Evolutionary conservation across 2,329 filamentous ascomycete species (phyloP).

Genomic region (Hypoxylon sp.): DNA sequence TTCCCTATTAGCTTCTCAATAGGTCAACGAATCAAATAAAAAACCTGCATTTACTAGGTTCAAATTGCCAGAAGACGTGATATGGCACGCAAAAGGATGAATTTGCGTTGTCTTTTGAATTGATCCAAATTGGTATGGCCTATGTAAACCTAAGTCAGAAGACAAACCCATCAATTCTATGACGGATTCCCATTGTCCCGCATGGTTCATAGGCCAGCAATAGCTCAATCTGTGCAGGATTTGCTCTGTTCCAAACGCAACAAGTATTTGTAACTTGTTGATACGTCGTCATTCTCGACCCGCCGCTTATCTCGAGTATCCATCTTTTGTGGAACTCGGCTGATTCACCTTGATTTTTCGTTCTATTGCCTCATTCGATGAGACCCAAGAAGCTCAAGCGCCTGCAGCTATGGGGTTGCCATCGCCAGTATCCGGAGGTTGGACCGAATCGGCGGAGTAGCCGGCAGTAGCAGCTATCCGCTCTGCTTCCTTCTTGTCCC

Average conservation of each 20-base stretch:
- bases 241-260: conserved; percentile 22
- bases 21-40: conserved; percentile 4
- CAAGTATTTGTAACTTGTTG: conserved; percentile 22
- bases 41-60: background rate
- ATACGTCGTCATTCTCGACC: conserved; percentile 31
- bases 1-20: background rate
- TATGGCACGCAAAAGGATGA: background rate
- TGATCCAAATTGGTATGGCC: conserved; percentile 32
- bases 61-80: background rate
- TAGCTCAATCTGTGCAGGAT: conserved; percentile 36
- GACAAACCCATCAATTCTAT: conserved; percentile 28
- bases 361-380: conserved; percentile 7
- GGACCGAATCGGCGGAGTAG: conserved; percentile 57
- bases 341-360: conserved; percentile 22
- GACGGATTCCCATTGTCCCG: conserved; percentile 34
- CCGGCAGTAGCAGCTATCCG: conserved; percentile 61
- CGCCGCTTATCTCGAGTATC: conserved; percentile 35
- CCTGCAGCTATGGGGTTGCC: conserved; percentile 49
- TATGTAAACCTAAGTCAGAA: conserved; percentile 41
- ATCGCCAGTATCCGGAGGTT: conserved; percentile 57
- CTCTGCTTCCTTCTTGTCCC: conserved; percentile 84
- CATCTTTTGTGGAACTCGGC: conserved; percentile 18
- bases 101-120: conserved; percentile 6
- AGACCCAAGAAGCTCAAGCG: conserved; percentile 31
- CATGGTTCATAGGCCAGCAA: conserved; percentile 42